Base-by-base conservation (phyloP, 2,329 filamentous ascomycete species). In the Aaosphaeria arxii region DNA sequence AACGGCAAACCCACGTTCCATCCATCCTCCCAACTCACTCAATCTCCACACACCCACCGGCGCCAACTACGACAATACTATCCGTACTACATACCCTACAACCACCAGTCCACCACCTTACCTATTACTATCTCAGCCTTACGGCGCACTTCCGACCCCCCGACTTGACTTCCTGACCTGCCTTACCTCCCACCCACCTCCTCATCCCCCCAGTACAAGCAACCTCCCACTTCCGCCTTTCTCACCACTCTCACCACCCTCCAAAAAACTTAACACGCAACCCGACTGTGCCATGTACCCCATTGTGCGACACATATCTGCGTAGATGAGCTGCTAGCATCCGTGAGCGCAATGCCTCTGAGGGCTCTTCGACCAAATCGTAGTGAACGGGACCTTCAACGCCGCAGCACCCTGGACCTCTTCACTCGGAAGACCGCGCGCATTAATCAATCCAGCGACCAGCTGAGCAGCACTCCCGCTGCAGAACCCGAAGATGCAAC, bases 381-480 rank as follows among this genome's bases (percentile, higher is more conserved):
- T 51, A 71, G 67, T 58, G 69, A 72, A 46, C 66, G 63, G 56
- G 69, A 73, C 55, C 67, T 72, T 58, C 67, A 70, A 51, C 73
- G 74, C 48, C 67, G 71, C 52, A 75, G 72, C 55, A 72, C 72
- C 45, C 63, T 74, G 56, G 71, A 75, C 51, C 67, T 71, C 32
- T 55, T 57, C 41, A 58, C 56, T 54, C 55, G 72, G 52, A 68
- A 71, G 62, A 66, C 39, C 11, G 24, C 53, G 51, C 64, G 67
- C 52, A 55, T 49, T 55, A 66, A 67, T 57, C 59, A 59, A 51
- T 66, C 64, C 29, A 44, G 49, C 48, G 62, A 64, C 36, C 53
- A 63, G 45, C 55, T 69, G n/a, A 47, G 49, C n/a, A 32, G 51
- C 9, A 36, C 44, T 24, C 52, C 66, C 49, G 45, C 61, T 43